Evolutionary conservation across 176 grass and related monocot species (phyloP), one percentile per base, ranked within the genome.

Genomic region (Aegilops tauschii): DNA sequence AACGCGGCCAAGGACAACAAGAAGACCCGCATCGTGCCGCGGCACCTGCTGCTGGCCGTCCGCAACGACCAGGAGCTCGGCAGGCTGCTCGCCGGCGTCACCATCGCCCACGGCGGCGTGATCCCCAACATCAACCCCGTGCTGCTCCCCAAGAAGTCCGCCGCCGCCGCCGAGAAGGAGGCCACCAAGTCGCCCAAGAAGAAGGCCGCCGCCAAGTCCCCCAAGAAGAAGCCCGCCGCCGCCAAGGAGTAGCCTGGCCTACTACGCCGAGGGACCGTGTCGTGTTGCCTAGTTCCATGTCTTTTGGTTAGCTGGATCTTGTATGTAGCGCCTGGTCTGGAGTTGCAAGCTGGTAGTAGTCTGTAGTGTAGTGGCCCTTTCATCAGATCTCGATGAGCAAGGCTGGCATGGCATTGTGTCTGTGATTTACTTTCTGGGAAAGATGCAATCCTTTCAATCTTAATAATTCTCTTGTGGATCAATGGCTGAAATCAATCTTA

Each of bases 1-100:
- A 98, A 98, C n/a, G 94, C 97, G 0, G 97, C 97, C 14, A 89
- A 90, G 23, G 90, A 98, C 77, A 98, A 98, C 91, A 98, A 95
- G 93, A 99, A 99, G 90, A 89, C 89, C 13, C 92, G 94, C 10
- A 93, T 99, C 67, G 92, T 96, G 61, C 97, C 94, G 3, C 94
- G 97, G 31, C 97, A 99, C 92, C 91, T 99, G 72, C 97, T 96
- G 31, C 86, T 99, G 2, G 97, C 97, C 11, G 94, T 99, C 40
- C 82, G 97, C 70, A 99, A 99, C 75, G 97, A 99, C 79, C 90
- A 96, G 77, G 97, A 99, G 87, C 84, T 99, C 6, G 73, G 74
- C 27, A 83, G 35, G 87, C 74, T 84, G 21, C 87, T 89, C 2
- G 18, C 73, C 1, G 74, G 65, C 8, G 81, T 79, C n/a, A 87